Conservation (phyloP, 228 moss, liverwort and hornwort species). For the Sphagnum fallax region DNA sequence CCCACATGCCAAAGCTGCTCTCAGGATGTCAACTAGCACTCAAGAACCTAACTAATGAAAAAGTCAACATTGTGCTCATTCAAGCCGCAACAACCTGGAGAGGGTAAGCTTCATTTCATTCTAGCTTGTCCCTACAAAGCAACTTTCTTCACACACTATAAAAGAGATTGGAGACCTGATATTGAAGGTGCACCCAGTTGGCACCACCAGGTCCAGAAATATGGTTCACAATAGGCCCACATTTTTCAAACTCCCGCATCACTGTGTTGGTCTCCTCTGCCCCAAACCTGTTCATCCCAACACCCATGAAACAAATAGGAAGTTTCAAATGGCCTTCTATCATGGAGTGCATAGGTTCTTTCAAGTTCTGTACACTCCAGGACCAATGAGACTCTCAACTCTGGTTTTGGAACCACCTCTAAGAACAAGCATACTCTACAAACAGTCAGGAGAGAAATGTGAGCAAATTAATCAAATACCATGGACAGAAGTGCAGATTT, state of each 20-base stretch:
- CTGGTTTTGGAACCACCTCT: not conserved
- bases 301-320: not conserved
- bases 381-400: no score
- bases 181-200: constrained; percentile 91
- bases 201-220: constrained; percentile 94
- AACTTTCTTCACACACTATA: not conserved
- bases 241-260: constrained; percentile 97
- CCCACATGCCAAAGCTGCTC: no score
- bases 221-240: constrained; percentile 81
- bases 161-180: constrained; percentile 37
- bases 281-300: constrained; percentile 47
- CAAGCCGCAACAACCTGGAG: not conserved
- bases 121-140: no score
- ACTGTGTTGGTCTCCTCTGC: constrained; percentile 94
- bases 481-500: not conserved
- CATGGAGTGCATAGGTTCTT: not conserved
- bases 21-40: not conserved
- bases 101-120: not conserved
- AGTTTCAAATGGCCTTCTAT: not conserved
- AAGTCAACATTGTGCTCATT: not conserved
- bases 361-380: not conserved
- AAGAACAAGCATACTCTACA: not conserved
- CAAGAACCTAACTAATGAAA: not conserved
- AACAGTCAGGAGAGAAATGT: no score
- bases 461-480: not conserved